These are phyloP conservation scores for Phytophthora litchii DNA, from an alignment of 352 stramenopile genomes.

Conservation along the genomic window DNA sequence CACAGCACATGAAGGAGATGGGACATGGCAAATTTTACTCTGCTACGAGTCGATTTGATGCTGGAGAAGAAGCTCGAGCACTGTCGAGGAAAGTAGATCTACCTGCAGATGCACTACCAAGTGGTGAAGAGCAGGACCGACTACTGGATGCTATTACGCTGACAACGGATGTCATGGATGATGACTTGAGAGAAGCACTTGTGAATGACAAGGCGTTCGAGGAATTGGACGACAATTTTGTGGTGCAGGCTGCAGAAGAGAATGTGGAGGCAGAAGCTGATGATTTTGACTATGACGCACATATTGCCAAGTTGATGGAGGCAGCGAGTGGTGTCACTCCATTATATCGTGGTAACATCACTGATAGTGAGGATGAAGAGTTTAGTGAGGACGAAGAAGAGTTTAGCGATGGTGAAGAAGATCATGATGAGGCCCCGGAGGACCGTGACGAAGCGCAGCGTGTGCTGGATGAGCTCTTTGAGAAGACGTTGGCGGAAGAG, in stretches of 20 bases:
- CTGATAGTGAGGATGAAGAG: slow-evolving; percentile 84
- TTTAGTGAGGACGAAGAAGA: slow-evolving; percentile 83
- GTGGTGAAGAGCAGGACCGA: slow-evolving; percentile 71
- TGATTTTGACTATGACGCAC: slow-evolving; percentile 93
- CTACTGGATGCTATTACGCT: slow-evolving; percentile 84
- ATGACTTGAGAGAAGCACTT: slow-evolving; percentile 84
- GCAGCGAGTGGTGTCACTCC: slow-evolving; percentile 73
- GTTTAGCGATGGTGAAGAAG: slow-evolving; percentile 38
- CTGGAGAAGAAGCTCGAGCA: slow-evolving; percentile 47
- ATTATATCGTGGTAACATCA: slow-evolving; percentile 69
- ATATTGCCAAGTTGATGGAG: slow-evolving; percentile 93
- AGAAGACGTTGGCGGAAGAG: slow-evolving; percentile 83
- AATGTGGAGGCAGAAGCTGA: slow-evolving; percentile 45
- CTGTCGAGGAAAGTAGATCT: slow-evolving; percentile 69
- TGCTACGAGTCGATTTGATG: slow-evolving; percentile 67
- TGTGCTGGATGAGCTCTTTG: slow-evolving; percentile 88
- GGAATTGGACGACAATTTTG: slow-evolving; percentile 93
- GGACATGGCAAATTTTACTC: slow-evolving; percentile 86
- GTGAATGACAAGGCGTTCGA: slow-evolving; percentile 86
- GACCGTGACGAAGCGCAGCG: slow-evolving; percentile 81
- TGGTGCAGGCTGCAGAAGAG: slow-evolving; percentile 75
- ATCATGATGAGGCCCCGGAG: slow-evolving; percentile 44
- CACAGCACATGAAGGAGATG: slow-evolving; percentile 92
- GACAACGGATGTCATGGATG: slow-evolving; percentile 88
- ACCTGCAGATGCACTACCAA: slow-evolving; percentile 71